phyloP scores from a whole-genome alignment of 148 eudicot genomes.

The Chenopodium berlandieri region DNA sequence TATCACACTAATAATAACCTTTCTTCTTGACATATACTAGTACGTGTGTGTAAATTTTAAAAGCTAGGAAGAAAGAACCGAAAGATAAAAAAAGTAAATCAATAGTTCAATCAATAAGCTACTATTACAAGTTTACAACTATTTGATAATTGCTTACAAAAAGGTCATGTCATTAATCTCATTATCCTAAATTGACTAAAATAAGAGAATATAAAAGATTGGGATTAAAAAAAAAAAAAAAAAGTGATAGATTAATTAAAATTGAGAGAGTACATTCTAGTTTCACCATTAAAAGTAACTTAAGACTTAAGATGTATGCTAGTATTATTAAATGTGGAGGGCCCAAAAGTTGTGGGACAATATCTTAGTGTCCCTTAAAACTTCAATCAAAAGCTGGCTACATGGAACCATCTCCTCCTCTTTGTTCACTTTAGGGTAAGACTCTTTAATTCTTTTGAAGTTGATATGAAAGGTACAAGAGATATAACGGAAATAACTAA shows the following conservation, averaged over 20 bases:
- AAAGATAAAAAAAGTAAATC: too few relatives aligned
- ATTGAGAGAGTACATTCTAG: not conserved
- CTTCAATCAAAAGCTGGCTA: not conserved
- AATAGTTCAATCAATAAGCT: too few relatives aligned
- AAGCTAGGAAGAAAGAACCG: too few relatives aligned
- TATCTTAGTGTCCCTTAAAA: not conserved
- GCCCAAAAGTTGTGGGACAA: not conserved
- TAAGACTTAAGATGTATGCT: not conserved
- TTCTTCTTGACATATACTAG: too few relatives aligned
- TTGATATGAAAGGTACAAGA: not conserved
- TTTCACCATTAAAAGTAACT: not conserved
- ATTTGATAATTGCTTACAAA: too few relatives aligned
- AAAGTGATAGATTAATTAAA: not conserved
- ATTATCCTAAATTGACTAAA: too few relatives aligned
- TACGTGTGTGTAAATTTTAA: too few relatives aligned
- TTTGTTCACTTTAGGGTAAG: not conserved
- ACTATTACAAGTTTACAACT: too few relatives aligned
- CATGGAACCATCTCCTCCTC: constrained; percentile 6
- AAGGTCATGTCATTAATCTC: too few relatives aligned
- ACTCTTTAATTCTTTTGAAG: not conserved
- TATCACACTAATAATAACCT: too few relatives aligned
- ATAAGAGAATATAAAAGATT: not conserved
- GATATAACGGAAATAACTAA: constrained; percentile 17
- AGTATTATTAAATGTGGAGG: not conserved
- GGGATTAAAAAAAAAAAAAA: too few relatives aligned